Conservation (phyloP, 2,329 filamentous ascomycete species). For the Colletotrichum musicola region DNA sequence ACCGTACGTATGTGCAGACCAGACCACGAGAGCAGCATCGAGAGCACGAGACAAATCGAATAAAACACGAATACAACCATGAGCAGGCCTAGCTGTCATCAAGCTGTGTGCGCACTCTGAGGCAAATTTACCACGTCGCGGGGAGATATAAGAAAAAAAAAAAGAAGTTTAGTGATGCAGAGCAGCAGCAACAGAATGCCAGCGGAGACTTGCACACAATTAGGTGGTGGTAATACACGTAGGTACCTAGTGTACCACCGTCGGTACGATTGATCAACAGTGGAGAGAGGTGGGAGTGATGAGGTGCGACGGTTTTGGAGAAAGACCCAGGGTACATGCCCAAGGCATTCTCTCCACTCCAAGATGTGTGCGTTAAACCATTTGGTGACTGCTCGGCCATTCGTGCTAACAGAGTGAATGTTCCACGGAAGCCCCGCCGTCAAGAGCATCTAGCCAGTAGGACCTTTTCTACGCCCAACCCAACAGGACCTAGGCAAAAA, state of each 20-base stretch:
- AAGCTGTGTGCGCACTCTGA: neutral
- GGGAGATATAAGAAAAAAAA: conserved; percentile 9
- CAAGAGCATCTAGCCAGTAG: conserved; percentile 15
- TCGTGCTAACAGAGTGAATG: conserved; percentile 15
- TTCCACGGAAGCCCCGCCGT: conserved; percentile 18
- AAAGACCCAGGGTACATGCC: neutral
- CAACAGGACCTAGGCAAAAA: conserved; percentile 7
- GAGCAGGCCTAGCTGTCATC: neutral
- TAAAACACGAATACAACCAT: neutral
- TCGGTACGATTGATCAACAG: neutral
- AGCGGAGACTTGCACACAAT: conserved; percentile 4
- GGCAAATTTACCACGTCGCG: conserved; percentile 18
- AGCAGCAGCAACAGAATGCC: conserved; percentile 5
- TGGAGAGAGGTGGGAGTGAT: conserved; percentile 8
- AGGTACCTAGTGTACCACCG: too few species aligned
- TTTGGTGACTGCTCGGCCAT: accelerated
- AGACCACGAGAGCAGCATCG: too few species aligned
- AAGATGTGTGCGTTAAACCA: neutral
- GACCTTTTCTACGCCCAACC: conserved; percentile 22
- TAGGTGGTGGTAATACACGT: neutral
- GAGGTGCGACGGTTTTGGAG: conserved; percentile 1
- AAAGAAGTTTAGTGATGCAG: conserved; percentile 24
- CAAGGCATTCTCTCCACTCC: neutral
- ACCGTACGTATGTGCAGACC: too few species aligned
- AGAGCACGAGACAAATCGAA: neutral